Evolutionary conservation across 2,329 filamentous ascomycete species (phyloP), one percentile per base, ranked within the genome.

Genomic region (Penicillium glabrum): DNA sequence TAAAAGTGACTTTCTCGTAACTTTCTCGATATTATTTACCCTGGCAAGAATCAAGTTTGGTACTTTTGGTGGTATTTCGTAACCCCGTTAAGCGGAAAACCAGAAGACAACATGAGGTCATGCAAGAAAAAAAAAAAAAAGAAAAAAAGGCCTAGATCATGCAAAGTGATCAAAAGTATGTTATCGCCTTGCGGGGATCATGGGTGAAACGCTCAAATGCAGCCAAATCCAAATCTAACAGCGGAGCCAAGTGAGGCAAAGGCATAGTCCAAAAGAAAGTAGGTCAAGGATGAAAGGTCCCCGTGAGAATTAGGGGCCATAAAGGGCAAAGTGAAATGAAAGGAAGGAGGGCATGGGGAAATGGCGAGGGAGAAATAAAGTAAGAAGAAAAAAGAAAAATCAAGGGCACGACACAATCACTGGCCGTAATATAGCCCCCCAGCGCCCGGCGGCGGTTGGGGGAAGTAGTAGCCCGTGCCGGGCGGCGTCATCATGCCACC

Each of bases 401-500:
- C 16, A 31, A 24, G 37, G 35, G 14, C 11, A 23, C 24, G 29
- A 37, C 23, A 53, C 59, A 60, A 23, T 68, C 55, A 69, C 59
- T 73, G 65, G 41, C 66, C 58, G 68, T 93, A 96, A 77, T 89
- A 96, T 54, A 80, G 74, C 7, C 72, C 74, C 63, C 77, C 58
- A 23, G 51, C 24, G 8, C 61, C 69, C 87, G 31, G 31, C 31
- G 82, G 67, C 83, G 82, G 68, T 79, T 86, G 61, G 82, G 84
- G 59, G 63, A 75, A 84, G 70, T 82, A 85, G 60, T 79, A 82
- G 9, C 78, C 67, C 26, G 72, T 75, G 53, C 82, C 79, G 3
- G 83, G 82, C 29, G 80, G 82, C 3, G 89, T 89, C 79, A 92
- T 89, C 87, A 95, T 92, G 10, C 89, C 88, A 60, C 87, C 87